These are phyloP conservation scores for Colletotrichum melonis DNA, from an alignment of 2,329 filamentous ascomycete species.

Conservation along the genomic window DNA sequence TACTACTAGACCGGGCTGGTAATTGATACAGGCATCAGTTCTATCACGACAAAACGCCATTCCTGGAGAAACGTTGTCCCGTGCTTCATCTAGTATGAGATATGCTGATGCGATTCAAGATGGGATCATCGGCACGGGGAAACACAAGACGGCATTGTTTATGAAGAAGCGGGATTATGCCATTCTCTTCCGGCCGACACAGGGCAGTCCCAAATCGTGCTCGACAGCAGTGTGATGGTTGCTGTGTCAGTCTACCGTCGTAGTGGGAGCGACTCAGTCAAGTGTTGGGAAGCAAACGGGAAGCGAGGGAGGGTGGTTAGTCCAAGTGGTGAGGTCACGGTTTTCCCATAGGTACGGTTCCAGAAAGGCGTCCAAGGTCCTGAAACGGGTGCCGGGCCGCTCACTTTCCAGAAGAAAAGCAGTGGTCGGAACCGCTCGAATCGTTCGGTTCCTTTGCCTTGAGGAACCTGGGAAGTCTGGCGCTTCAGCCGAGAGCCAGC, in stretches of 20 bases:
- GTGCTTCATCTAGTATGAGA: background rate
- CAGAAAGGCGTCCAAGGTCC: background rate
- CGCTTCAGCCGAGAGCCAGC: background rate
- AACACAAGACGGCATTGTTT: background rate
- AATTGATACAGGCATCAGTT: constrained; percentile 35
- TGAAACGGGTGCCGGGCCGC: constrained; percentile 22
- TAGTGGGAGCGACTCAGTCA: constrained; percentile 3
- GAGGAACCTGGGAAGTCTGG: background rate
- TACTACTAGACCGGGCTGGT: constrained; percentile 38
- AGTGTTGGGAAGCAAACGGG: background rate
- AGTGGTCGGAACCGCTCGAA: background rate
- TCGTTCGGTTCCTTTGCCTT: background rate
- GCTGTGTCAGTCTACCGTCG: background rate
- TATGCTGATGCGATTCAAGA: background rate
- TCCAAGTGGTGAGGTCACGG: constrained; percentile 11
- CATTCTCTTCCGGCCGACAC: background rate
- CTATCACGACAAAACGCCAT: constrained; percentile 12
- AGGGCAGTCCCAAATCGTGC: background rate
- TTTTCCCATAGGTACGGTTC: background rate
- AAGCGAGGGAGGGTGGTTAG: background rate
- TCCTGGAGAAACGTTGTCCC: background rate
- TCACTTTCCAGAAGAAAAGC: background rate
- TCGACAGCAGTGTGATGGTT: constrained; percentile 4
- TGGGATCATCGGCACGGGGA: background rate
- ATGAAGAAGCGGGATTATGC: background rate